These are phyloP conservation scores for Stylonectria norvegica DNA, from an alignment of 2,329 filamentous ascomycete species.

Conservation along the genomic window DNA sequence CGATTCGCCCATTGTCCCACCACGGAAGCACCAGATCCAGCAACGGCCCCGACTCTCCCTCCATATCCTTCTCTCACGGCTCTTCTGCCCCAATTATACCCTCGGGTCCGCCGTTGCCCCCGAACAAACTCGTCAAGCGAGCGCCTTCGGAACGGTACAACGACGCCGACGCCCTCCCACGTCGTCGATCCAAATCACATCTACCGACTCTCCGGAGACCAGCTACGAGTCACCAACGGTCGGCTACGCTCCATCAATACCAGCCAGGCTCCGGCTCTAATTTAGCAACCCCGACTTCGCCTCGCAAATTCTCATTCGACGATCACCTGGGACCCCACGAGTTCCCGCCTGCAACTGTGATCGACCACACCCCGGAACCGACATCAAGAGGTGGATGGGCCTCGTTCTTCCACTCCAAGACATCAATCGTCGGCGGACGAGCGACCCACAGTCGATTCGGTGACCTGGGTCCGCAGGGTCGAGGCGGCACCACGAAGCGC, in stretches of 20 bases:
- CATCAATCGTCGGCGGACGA: slow-evolving; percentile 26
- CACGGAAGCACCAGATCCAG: slow-evolving; percentile 63
- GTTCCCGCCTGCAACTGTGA: slow-evolving; percentile 27
- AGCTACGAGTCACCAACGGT: slow-evolving; percentile 75
- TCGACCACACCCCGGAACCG: slow-evolving; percentile 19
- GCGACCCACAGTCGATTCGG: slow-evolving; percentile 22
- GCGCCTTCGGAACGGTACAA: slow-evolving; percentile 53
- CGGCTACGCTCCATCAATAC: slow-evolving; percentile 62
- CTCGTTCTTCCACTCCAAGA: slow-evolving; percentile 54
- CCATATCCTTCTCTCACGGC: slow-evolving; percentile 62
- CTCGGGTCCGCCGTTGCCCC: slow-evolving; percentile 47
- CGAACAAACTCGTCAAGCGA: slow-evolving; percentile 77
- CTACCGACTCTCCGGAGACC: slow-evolving; percentile 66
- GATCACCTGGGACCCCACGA: slow-evolving; percentile 31
- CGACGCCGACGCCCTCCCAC: slow-evolving; percentile 40
- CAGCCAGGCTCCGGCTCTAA: slow-evolving; percentile 32
- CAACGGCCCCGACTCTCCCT: slow-evolving; percentile 62
- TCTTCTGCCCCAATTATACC: slow-evolving; percentile 63
- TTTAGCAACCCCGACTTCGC: slow-evolving; percentile 20
- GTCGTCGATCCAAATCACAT: slow-evolving; percentile 55
- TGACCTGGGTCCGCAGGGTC: slow-evolving; percentile 26
- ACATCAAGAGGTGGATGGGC: slow-evolving; percentile 39
- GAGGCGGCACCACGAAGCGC: slow-evolving; percentile 24
- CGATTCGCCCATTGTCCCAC: slow-evolving; percentile 61
- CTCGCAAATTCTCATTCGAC: slow-evolving; percentile 35